A percentile compares a stretch with the other conserved stretches of the same genome.
phyloP scores from a whole-genome alignment of 108 stramenopile genomes.

The Cylindrotheca fusiformis region DNA sequence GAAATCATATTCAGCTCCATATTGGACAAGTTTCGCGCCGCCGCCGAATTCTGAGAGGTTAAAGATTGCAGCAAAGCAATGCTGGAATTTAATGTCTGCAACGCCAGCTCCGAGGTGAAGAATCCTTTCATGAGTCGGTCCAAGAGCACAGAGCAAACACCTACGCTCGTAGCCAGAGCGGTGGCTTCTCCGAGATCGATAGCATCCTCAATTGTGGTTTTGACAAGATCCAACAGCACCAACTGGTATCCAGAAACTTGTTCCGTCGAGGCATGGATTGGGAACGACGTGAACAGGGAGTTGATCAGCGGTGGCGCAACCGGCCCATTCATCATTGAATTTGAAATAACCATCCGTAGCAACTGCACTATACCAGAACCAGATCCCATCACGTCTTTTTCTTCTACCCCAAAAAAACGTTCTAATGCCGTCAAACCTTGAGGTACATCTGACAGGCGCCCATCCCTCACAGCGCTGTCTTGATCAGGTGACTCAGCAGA shows the following conservation, averaged over 20 bases:
- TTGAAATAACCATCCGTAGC: conserved; percentile 63
- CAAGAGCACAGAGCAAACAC: conserved; percentile 71
- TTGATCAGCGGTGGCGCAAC: conserved; percentile 70
- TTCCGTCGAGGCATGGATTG: conserved; percentile 75
- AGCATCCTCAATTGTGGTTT: conserved; percentile 65
- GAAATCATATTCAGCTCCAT: conserved; percentile 61
- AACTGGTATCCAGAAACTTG: conserved; percentile 84
- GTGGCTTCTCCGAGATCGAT: conserved; percentile 68
- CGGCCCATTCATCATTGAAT: conserved; percentile 63
- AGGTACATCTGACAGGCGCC: conserved; percentile 31
- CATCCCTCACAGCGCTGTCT: conserved; percentile 13
- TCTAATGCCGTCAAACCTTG: conserved; percentile 43
- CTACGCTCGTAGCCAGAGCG: conserved; percentile 79
- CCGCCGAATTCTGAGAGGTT: conserved; percentile 53
- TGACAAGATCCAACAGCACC: conserved; percentile 71
- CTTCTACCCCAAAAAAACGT: conserved; percentile 50
- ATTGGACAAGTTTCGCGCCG: conserved; percentile 50
- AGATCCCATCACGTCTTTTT: conserved; percentile 38
- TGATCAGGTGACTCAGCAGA: conserved; percentile 4
- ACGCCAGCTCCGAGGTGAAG: conserved; percentile 65
- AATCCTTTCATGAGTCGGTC: conserved; percentile 76
- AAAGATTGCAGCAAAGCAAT: conserved; percentile 53
- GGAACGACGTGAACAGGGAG: conserved; percentile 72
- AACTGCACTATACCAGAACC: conserved; percentile 75
- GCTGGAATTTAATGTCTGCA: conserved; percentile 54